These are phyloP conservation scores for Neonectria punicea DNA, from an alignment of 2,329 filamentous ascomycete species.

Conservation along the genomic window DNA sequence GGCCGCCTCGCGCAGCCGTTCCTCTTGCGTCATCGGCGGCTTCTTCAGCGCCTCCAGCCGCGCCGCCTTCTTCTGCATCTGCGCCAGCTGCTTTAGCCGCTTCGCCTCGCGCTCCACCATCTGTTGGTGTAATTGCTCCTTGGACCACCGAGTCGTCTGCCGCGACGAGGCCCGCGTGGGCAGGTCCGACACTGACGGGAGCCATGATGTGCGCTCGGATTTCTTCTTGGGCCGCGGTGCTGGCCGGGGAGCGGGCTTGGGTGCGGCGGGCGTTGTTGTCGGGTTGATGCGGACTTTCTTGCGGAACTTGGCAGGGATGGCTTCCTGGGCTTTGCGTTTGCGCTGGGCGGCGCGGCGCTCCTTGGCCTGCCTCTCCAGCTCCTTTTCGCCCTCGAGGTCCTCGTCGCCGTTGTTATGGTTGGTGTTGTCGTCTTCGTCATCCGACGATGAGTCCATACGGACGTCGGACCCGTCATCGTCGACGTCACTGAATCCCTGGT, in stretches of 20 bases:
- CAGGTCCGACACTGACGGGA: constrained; percentile 64
- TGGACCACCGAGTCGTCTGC: constrained; percentile 67
- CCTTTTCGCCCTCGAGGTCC: constrained; percentile 87
- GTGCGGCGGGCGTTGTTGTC: constrained; percentile 49
- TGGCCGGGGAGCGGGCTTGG: constrained; percentile 53
- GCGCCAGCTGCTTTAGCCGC: constrained; percentile 75
- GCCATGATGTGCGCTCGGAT: constrained; percentile 68
- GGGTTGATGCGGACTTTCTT: constrained; percentile 82
- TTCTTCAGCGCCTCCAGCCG: constrained; percentile 79
- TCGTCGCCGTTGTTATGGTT: constrained; percentile 63
- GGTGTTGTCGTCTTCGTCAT: constrained; percentile 80
- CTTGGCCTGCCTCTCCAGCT: constrained; percentile 81
- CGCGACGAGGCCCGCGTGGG: constrained; percentile 69
- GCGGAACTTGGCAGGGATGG: constrained; percentile 74
- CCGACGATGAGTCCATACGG: constrained; percentile 87
- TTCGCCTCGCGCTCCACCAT: constrained; percentile 78
- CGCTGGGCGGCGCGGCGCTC: constrained; percentile 73
- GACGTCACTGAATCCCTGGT: constrained; percentile 75
- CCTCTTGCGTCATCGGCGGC: constrained; percentile 85
- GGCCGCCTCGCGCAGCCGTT: constrained; percentile 84
- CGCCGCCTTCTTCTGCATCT: constrained; percentile 75
- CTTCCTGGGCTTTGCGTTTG: constrained; percentile 84
- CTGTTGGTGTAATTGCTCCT: constrained; percentile 73
- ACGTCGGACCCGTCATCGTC: constrained; percentile 78
- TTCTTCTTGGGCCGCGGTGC: constrained; percentile 67